These are phyloP conservation scores for Rhododendron ferrugineum DNA, from an alignment of 148 eudicot species.

Conservation along the genomic window DNA sequence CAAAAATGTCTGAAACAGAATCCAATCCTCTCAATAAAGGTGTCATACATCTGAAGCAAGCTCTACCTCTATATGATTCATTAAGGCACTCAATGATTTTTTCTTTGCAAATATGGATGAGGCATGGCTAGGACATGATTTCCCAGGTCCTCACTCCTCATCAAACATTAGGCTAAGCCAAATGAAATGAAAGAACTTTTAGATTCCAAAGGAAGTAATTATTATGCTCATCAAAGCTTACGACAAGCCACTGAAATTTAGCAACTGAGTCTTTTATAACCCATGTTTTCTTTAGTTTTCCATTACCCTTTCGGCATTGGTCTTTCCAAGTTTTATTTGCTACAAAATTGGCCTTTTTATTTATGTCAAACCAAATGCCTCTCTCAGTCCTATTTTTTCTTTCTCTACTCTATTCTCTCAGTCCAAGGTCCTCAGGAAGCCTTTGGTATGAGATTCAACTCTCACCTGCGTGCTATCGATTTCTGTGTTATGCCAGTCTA, in stretches of 20 bases:
- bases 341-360: not conserved
- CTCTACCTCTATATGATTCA: not conserved
- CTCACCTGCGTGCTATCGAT: no score
- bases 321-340: not conserved
- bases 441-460: no score
- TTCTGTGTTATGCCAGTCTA: no score
- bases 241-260: not conserved
- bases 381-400: not conserved
- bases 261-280: not conserved
- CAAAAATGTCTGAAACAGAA: not conserved
- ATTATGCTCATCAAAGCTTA: not conserved
- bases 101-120: not conserved
- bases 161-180: not conserved
- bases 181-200: not conserved
- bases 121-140: not conserved
- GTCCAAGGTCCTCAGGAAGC: no score
- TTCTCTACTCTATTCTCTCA: no score
- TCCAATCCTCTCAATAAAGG: not conserved
- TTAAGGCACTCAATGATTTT: not conserved
- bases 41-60: not conserved
- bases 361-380: not conserved
- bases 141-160: not conserved
- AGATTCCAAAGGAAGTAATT: not conserved
- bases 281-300: not conserved
- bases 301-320: no score